Base-by-base conservation (phyloP, 164 flowering plant genomes). In the Annona squamosa region DNA sequence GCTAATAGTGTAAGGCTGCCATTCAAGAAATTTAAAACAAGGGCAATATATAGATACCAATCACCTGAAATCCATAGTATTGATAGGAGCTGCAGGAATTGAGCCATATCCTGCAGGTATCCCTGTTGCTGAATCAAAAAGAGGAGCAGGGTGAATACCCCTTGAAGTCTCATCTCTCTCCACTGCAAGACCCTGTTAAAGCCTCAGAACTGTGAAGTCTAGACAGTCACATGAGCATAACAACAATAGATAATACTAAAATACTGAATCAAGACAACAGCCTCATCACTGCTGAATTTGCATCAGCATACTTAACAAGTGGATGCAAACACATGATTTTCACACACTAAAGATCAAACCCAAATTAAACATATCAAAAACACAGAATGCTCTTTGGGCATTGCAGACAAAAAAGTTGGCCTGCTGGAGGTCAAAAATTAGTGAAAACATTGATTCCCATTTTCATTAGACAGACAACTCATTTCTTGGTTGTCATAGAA, bases 101-200 rank as follows among this genome's bases (percentile, higher is more conserved):
- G 87, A 83, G n/a, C 92, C 89, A 83, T 86, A 85, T 71, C 83
- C 81, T 3, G 85, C 79, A 68, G 91, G 79, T 48, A 81, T 73
- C 13, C 74, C 77, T 1, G 69, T 26, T 57, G 87, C 82, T 4
- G 84, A 77, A 76, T 88, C 91, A 74, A 80, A 74, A 68, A 78
- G 9, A 9, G 86, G n/a, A 74, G 84, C 75, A 9, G 87, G 81
- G 70, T 85, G 42, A 74, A 84, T 75, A 67, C 92, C 87, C 75
- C 82, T 83, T 70, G 78, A 16, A 10, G 64, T 68, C 79, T 89
- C 96, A 63, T 87, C 90, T 74, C 86, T 90, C 75, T 90, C 98
- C 84, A 85, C 92, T 81, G 94, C 90, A 87, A 92, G 90, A 82
- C 98, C 98, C 98, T 92, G 91, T 84, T 68, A 68, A 79, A 77